Conservation (phyloP, 768 basidiomycete species). For the Dacryopinax spathularia region DNA sequence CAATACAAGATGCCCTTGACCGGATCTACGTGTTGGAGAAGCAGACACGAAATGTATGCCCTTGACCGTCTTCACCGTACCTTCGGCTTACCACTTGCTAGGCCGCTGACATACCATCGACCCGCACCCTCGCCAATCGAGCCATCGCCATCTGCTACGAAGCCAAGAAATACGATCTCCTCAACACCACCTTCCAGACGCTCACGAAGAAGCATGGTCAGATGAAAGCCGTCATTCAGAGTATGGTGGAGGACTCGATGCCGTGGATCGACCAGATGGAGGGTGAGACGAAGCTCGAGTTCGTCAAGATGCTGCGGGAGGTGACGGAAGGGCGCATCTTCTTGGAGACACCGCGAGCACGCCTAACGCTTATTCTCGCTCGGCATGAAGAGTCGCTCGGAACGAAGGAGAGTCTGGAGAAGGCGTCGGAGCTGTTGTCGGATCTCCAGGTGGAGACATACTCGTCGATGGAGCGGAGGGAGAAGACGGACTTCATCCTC, state of each 20-base stretch:
- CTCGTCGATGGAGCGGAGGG: conserved; percentile 92
- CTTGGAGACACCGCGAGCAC: conserved; percentile 88
- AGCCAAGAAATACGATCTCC: conserved; percentile 48
- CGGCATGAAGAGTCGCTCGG: conserved; percentile 68
- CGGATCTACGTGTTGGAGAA: conserved; percentile 83
- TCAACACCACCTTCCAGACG: conserved; percentile 50
- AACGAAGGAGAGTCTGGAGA: conserved; percentile 49
- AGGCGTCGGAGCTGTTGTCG: conserved; percentile 79
- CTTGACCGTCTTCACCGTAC: background rate
- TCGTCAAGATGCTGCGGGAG: conserved; percentile 74
- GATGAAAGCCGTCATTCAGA: conserved; percentile 74
- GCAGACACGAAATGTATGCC: conserved; percentile 80
- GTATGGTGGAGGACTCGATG: conserved; percentile 81
- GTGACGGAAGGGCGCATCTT: conserved; percentile 98
- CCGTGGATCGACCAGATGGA: conserved; percentile 67
- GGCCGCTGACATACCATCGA: conserved; percentile 91
- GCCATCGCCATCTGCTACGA: conserved; percentile 59
- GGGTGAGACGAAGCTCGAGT: conserved; percentile 70
- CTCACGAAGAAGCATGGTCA: conserved; percentile 96
- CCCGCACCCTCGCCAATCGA: conserved; percentile 66
- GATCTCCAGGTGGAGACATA: conserved; percentile 98
- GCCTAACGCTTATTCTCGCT: conserved; percentile 78
- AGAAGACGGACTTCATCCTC: conserved; percentile 95
- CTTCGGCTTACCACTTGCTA: conserved; percentile 21
- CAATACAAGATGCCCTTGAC: conserved; percentile 75